Base-by-base conservation (phyloP, 192 early-diverging fungal genomes). In the Paraglomus brasilianum region DNA sequence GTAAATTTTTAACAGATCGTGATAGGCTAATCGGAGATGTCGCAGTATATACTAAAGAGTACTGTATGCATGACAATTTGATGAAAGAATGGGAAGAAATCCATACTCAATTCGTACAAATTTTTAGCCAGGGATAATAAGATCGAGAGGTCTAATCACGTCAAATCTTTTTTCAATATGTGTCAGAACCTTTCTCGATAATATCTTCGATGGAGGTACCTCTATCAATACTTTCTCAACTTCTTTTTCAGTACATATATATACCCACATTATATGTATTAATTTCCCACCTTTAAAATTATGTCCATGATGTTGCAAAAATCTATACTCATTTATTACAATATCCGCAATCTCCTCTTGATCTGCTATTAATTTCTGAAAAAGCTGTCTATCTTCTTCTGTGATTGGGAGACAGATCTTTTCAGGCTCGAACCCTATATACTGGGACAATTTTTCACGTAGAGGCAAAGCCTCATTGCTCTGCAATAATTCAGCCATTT, bases 161-260 rank as follows among this genome's bases (percentile, higher is more conserved):
- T 30, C 3, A 3, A 30, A 30, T 30, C 30, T 30, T 62, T 62
- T 62, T 62, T 62, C 14, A 6, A 62, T 62, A 17, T 62, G 59
- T 9, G 59, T 21, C 43, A 62, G 46, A 62, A 56, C 41, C 15
- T 62, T 62, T 62, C 43, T 44, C 1, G 59, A 62, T 62, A 62
- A 62, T 62, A 62, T 62, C 41, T 62, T 62, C 8, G 59, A 62
- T 62, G 59, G 59, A 62, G 59, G 59, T 62, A 62, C 42, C 11
- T 62, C 59, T 62, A 62, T 62, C 42, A 62, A 62, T 21, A 62
- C 59, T 44, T 62, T 62, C 42, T 62, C 19, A 44, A 40, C 59
- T 43, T 62, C 59, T 19, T 21, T 21, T 21, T 62, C 43, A 21
- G 59, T 62, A 62, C 59, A 62, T 44, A 44, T 62, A 44, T 43